Evolutionary conservation across 495 filamentous ascomycete species (phyloP), one percentile per base, ranked within the genome.

Genomic region (Penicillium waksmanii): DNA sequence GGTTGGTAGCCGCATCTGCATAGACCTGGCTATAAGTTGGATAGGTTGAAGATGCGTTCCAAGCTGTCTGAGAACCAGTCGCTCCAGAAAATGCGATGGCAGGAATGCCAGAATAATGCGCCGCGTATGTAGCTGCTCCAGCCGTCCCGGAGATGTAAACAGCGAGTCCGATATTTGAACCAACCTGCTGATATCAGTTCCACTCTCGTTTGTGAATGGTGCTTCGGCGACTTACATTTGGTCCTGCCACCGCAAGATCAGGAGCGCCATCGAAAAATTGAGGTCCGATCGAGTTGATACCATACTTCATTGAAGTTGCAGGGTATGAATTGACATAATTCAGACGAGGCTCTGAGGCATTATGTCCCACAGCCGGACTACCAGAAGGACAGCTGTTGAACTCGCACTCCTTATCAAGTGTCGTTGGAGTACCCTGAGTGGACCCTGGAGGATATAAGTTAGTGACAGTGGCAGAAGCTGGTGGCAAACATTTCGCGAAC

Each of bases 301-400:
- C 87, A 60, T 85, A 80, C 36, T 82, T 79, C 65, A 88, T 87
- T 0, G 85, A 79, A 0, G 86, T 89, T 7, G 85, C 84, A 0
- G 87, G 86, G 67, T 78, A 89, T 2, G 84, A 86, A 69, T 90
- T 90, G 46, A 90, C 87, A 73, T 86, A 89, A 69, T 89, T 88
- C 46, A 88, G 75, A 0, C 79, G 77, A 21, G 85, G 78, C 53
- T 82, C 75, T 0, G 84, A 79, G 11, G 76, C 73, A 62, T 89
- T 87, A 53, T 67, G 60, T 18, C 86, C 86, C 9, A 78, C 69
- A 1, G 85, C 73, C 0, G 79, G 79, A 58, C 82, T 85, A 51
- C 76, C 76, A 0, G 80, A 63, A 5, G 86, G 78, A 55, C 87
- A 89, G 63, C 79, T 84, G 61, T 85, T 58, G 62, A 82, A 88